Percentiles rank a stretch among this genome's conserved stretches.
phyloP scores from a whole-genome alignment of 2,329 filamentous ascomycete species.

The Botrytis byssoidea region DNA sequence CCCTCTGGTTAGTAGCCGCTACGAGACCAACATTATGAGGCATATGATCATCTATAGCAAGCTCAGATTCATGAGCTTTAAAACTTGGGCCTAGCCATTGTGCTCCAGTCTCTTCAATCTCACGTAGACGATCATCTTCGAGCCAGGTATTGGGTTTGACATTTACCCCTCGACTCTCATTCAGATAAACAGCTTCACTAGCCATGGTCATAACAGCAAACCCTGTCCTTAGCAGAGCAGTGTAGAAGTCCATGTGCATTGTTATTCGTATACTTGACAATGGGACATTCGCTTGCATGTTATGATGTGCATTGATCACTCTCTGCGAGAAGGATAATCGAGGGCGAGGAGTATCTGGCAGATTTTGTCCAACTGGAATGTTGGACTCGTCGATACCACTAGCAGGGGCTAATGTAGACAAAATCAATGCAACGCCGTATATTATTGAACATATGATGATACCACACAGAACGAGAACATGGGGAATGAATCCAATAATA shows the following conservation, averaged over 20 bases:
- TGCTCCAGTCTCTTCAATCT: conserved; percentile 59
- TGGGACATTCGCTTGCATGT: conserved; percentile 89
- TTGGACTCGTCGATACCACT: conserved; percentile 25
- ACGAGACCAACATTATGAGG: conserved; percentile 35
- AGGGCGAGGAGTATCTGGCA: conserved; percentile 31
- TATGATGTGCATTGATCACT: conserved; percentile 70
- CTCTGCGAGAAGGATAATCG: conserved; percentile 54
- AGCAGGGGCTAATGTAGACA: conserved; percentile 65
- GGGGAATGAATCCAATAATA: conserved; percentile 91
- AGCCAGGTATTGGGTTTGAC: conserved; percentile 82
- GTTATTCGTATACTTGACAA: conserved; percentile 77
- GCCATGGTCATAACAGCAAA: conserved; percentile 89
- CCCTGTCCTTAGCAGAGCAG: conserved; percentile 78
- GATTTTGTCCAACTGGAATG: conserved; percentile 42
- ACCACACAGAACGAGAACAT: conserved; percentile 80
- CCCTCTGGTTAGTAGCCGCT: conserved; percentile 31
- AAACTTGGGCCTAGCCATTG: conserved; percentile 39
- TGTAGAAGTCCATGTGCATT: conserved; percentile 94
- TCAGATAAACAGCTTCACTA: conserved; percentile 92
- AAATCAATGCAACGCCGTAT: conserved; percentile 70
- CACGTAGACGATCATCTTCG: conserved; percentile 78
- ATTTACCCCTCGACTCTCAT: conserved; percentile 77
- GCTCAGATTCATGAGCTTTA: conserved; percentile 30
- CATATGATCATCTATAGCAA: conserved; percentile 30
- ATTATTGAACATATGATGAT: conserved; percentile 75